Conservation (phyloP, 768 basidiomycete species). For the Panaeolus papilionaceus region DNA sequence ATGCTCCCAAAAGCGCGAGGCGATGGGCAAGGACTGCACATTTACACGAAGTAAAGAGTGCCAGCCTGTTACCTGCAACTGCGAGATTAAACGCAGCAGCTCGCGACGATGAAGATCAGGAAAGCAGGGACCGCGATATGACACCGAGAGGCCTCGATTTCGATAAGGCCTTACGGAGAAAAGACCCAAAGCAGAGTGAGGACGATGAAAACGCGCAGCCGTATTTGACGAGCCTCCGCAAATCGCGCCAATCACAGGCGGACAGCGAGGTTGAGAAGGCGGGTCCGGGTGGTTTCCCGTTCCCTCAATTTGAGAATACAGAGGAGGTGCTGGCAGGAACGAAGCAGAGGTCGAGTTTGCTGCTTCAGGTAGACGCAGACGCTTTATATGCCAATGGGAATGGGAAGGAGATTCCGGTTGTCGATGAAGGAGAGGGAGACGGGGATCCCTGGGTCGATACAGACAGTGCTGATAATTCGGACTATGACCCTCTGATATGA, state of each 20-base stretch:
- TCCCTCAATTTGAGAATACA: background rate
- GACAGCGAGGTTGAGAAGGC: conserved; percentile 1
- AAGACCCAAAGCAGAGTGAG: background rate
- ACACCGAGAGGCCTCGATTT: conserved; percentile 19
- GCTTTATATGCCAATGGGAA: background rate
- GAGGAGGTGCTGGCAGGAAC: background rate
- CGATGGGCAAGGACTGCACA: conserved; percentile 72
- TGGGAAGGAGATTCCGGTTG: conserved; percentile 2
- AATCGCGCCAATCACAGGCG: conserved; percentile 4
- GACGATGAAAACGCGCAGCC: background rate
- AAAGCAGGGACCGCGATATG: background rate
- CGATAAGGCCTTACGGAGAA: background rate
- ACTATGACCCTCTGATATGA: conserved; percentile 7
- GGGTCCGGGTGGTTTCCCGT: background rate
- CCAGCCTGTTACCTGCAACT: conserved; percentile 2
- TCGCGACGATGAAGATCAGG: background rate
- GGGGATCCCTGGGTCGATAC: conserved; percentile 33
- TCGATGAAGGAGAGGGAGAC: conserved; percentile 22
- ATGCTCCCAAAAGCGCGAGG: conserved; percentile 52
- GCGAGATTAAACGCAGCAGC: background rate
- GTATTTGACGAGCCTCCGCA: background rate
- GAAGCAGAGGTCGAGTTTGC: conserved; percentile 19
- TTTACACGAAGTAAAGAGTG: conserved; percentile 62
- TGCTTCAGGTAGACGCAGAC: conserved; percentile 16
- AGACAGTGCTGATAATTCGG: conserved; percentile 30